These are phyloP conservation scores for Cordyceps tenuipes DNA, from an alignment of 2,329 filamentous ascomycete genomes.

Conservation along the genomic window DNA sequence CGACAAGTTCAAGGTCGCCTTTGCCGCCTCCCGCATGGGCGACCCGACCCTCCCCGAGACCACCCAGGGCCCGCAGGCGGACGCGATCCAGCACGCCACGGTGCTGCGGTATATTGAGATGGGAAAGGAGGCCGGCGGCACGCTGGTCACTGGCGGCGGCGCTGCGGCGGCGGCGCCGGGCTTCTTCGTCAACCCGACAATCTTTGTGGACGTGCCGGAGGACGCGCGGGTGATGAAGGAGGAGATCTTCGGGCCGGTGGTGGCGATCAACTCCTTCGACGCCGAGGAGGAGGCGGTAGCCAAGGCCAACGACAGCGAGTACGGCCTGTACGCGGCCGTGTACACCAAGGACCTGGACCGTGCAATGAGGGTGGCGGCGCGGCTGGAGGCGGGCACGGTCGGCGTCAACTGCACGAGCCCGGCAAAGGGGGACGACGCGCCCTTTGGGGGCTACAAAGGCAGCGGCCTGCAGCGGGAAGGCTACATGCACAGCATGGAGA, in stretches of 20 bases:
- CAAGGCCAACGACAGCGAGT: slow-evolving; percentile 36
- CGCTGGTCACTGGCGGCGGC: neutral
- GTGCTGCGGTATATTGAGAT: slow-evolving; percentile 37
- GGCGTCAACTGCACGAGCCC: slow-evolving; percentile 43
- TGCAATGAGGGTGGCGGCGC: slow-evolving; percentile 37
- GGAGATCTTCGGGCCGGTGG: slow-evolving; percentile 58
- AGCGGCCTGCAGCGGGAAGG: slow-evolving; percentile 14
- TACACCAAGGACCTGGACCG: slow-evolving; percentile 46
- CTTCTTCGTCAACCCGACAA: neutral
- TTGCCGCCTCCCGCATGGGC: slow-evolving; percentile 31
- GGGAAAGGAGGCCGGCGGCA: slow-evolving; percentile 31
- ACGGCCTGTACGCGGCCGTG: slow-evolving; percentile 47
- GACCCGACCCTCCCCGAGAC: slow-evolving; percentile 26
- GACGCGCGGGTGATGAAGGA: slow-evolving; percentile 43
- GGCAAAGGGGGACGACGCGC: slow-evolving; percentile 14
- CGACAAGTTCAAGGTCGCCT: slow-evolving; percentile 42
- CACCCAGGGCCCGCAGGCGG: slow-evolving; percentile 39
- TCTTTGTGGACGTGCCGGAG: neutral
- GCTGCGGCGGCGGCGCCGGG: neutral
- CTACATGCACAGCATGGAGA: slow-evolving; percentile 16
- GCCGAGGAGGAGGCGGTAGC: slow-evolving; percentile 25
- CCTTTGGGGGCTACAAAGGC: slow-evolving; percentile 19
- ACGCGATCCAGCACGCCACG: slow-evolving; percentile 40
- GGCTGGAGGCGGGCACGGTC: slow-evolving; percentile 51
- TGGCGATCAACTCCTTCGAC: slow-evolving; percentile 41